Base-by-base conservation (phyloP, 1,139 yeast genomes). In the Hyphopichia burtonii region DNA sequence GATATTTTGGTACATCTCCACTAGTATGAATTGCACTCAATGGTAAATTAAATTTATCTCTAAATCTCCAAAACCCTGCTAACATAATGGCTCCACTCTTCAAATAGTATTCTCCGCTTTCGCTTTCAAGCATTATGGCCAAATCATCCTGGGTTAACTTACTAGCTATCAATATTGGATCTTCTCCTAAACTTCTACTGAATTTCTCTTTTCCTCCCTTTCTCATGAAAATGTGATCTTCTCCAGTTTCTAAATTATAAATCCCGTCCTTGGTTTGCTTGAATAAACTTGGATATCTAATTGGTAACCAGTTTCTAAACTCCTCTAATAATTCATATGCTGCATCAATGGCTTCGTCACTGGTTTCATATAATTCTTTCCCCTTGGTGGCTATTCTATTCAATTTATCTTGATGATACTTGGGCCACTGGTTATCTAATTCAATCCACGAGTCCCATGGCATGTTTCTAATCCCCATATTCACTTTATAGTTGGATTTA, bases 381-480 rank as follows among this genome's bases (percentile, higher is more conserved):
- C 79, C 81, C 45, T 68, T 65, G 45, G 69, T 73, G 22, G 56
- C 61, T 27, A 82, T 52, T 50, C 87, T 65, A 43, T 67, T 61
- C 34, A 76, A 49, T 57, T 82, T 83, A 38, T 76, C 66, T 19
- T 71, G 53, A 55, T 82, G 86, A 50, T 57, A 82, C 49, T 72
- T 74, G 41, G 50, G 51, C 85, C 86, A 82, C 57, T 82, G 81
- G 48, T 77, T 80, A 57, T 82, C 88, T 41, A 82, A 64, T 56
- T 82, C 84, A 48, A 82, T 75, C 88, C 88, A 82, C 39, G 67
- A 66, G 41, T 75, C 65, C 71, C 75, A 74, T 40, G 78, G 76
- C 83, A 81, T 76, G 45, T 65, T 68, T 50, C 86, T 63, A 37
- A 81, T 80, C n/a, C 86, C 87, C 87, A 82, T 82, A 23, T 82